Evolutionary conservation across 2,329 filamentous ascomycete species (phyloP).

Genomic region (Tolypocladium endophyticum): DNA sequence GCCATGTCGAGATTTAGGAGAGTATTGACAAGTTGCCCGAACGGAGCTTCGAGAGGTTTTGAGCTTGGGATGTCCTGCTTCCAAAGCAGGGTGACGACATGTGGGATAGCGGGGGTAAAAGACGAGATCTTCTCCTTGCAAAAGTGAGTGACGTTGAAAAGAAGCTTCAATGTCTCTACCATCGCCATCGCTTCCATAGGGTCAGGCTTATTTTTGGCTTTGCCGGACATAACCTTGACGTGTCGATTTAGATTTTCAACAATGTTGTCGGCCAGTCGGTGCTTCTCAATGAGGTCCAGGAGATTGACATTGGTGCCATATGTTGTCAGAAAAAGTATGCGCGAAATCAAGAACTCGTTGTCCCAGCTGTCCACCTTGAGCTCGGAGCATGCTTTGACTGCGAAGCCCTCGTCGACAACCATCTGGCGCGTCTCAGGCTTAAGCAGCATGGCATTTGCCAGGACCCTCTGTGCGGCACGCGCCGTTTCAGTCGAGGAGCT

Average conservation of each 20-base stretch:
- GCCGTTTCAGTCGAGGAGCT: slow-evolving; percentile 51
- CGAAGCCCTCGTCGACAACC: slow-evolving; percentile 35
- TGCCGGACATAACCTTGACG: slow-evolving; percentile 30
- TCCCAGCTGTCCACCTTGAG: slow-evolving; percentile 67
- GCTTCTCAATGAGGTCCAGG: slow-evolving; percentile 34
- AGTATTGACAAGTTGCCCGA: slow-evolving; percentile 66
- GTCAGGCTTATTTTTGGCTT: slow-evolving; percentile 24
- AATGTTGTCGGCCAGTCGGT: slow-evolving; percentile 43
- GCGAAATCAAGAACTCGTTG: slow-evolving; percentile 67
- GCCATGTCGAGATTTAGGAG: slow-evolving; percentile 68
- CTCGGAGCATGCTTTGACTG: slow-evolving; percentile 54
- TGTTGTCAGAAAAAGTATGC: slow-evolving; percentile 32
- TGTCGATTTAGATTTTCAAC: slow-evolving; percentile 62
- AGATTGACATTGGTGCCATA: slow-evolving; percentile 39
- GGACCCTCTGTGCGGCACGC: slow-evolving; percentile 66
- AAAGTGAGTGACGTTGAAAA: slow-evolving; percentile 80
- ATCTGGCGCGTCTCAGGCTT: slow-evolving; percentile 31
- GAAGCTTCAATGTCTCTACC: slow-evolving; percentile 71
- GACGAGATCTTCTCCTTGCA: slow-evolving; percentile 48
- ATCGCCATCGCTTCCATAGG: slow-evolving; percentile 72
- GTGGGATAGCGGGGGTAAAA: slow-evolving; percentile 59
- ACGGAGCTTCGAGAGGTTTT: slow-evolving; percentile 63
- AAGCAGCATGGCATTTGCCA: slow-evolving; percentile 66
- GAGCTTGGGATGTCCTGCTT: slow-evolving; percentile 42
- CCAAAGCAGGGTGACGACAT: slow-evolving; percentile 61